phyloP scores from a whole-genome alignment of 768 basidiomycete species.

The Pleurotus platypus region DNA sequence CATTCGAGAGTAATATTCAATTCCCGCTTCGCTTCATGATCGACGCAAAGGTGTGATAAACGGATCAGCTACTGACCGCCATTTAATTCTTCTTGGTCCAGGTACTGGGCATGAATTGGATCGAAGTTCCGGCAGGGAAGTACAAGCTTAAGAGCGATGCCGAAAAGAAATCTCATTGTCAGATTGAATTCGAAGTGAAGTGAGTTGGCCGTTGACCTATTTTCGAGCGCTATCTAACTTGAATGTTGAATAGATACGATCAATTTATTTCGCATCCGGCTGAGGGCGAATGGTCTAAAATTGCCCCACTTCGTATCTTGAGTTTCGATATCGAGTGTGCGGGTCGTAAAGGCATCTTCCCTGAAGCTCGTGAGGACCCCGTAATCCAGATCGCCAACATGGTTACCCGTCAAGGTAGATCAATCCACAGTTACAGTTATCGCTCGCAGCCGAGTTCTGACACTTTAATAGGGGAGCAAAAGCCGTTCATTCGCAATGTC shows the following conservation, averaged over 20 bases:
- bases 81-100: slow-evolving; percentile 21
- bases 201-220: slow-evolving; percentile 27
- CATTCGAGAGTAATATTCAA: slow-evolving; percentile 92
- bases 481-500: slow-evolving; percentile 94
- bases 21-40: slow-evolving; percentile 97
- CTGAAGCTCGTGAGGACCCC: slow-evolving; percentile 85
- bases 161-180: slow-evolving; percentile 75
- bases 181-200: slow-evolving; percentile 82
- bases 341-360: slow-evolving; percentile 95
- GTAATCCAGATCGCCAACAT: slow-evolving; percentile 99
- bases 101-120: slow-evolving; percentile 99
- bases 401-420: slow-evolving; percentile 94
- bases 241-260: slow-evolving; percentile 55
- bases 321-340: slow-evolving; percentile 99
- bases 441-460: too few species aligned
- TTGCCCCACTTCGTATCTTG: slow-evolving; percentile 90
- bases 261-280: slow-evolving; percentile 87
- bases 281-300: slow-evolving; percentile 87
- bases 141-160: slow-evolving; percentile 61
- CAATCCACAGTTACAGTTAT: too few species aligned
- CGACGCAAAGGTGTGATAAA: slow-evolving; percentile 71
- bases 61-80: background rate
- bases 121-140: slow-evolving; percentile 83
- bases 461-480: slow-evolving; percentile 63
- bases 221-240: background rate